Conservation (phyloP, 225 moss, liverwort and hornwort genomes). For the Bryoerythrophyllum caledonicum region DNA sequence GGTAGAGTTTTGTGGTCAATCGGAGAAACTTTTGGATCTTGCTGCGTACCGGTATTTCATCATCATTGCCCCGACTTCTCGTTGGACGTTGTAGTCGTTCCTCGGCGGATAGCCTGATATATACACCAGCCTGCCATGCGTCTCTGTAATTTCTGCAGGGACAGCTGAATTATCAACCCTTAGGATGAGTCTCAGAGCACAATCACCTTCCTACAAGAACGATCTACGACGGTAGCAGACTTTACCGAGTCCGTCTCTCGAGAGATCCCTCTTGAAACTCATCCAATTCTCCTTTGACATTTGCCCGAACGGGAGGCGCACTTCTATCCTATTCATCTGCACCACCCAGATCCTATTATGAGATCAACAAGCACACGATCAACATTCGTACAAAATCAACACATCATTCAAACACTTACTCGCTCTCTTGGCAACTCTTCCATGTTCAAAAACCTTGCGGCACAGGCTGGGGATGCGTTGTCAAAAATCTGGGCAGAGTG, state of each 20-base stretch:
- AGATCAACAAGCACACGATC: not conserved
- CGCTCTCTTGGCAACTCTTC: constrained; percentile 13
- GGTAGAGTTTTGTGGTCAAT: constrained; percentile 7
- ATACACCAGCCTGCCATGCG: not conserved
- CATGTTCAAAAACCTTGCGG: not conserved
- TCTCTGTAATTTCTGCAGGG: not conserved
- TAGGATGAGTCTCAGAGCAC: not conserved
- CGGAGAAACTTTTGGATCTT: not conserved
- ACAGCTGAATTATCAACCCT: not conserved
- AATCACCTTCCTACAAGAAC: not conserved
- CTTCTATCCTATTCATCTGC: not conserved
- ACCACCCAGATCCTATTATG: not conserved
- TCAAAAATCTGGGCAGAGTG: not conserved
- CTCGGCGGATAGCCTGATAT: not conserved
- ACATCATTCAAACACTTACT: not conserved
- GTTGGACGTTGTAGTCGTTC: not conserved
- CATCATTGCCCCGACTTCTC: not conserved
- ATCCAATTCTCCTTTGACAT: not conserved
- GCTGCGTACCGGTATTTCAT: not conserved
- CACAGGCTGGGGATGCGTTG: not conserved
- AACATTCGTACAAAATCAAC: not conserved
- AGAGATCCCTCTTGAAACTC: not conserved
- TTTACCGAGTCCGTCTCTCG: not conserved
- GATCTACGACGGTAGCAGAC: not conserved
- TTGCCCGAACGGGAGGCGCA: not conserved